Conservation (phyloP, 192 early-diverging fungal species). For the Pilobolus umbonatus region DNA sequence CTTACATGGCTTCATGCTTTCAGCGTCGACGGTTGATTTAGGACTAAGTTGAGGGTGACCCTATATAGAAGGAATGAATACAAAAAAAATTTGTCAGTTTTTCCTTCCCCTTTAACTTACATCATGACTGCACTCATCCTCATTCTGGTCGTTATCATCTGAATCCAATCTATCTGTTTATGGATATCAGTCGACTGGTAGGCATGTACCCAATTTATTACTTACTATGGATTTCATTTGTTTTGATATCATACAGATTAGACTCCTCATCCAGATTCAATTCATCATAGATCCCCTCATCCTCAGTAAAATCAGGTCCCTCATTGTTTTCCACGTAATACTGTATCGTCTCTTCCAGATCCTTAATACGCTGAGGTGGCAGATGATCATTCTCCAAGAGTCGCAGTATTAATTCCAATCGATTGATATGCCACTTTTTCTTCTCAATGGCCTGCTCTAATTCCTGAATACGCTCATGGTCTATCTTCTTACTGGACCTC, state of each 20-base stretch:
- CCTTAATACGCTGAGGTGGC: slow-evolving; percentile 73
- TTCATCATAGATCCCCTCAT: slow-evolving; percentile 92
- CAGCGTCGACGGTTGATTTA: too few relatives aligned
- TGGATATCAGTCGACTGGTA: not conserved
- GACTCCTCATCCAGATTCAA: slow-evolving; percentile 92
- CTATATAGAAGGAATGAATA: too few relatives aligned
- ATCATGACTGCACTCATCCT: slow-evolving; percentile 1
- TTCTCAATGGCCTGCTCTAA: slow-evolving; percentile 77
- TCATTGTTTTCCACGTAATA: slow-evolving; percentile 92
- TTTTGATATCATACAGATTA: slow-evolving; percentile 67
- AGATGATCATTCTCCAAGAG: slow-evolving; percentile 91
- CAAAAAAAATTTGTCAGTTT: not conserved
- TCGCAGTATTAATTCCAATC: slow-evolving; percentile 89
- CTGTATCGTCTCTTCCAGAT: slow-evolving; percentile 82
- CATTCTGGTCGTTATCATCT: not conserved
- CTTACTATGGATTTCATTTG: slow-evolving; percentile 58
- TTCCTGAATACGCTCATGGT: slow-evolving; percentile 57
- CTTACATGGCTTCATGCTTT: too few relatives aligned
- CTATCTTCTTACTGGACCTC: slow-evolving; percentile 58
- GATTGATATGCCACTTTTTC: slow-evolving; percentile 87
- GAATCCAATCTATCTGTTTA: slow-evolving; percentile 4
- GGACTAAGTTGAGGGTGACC: too few relatives aligned
- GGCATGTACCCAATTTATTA: not conserved
- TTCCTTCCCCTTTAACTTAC: not conserved
- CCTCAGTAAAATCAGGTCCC: slow-evolving; percentile 87